Conservation (phyloP, 148 eudicot genomes). For the Rhododendron griersonianum region DNA sequence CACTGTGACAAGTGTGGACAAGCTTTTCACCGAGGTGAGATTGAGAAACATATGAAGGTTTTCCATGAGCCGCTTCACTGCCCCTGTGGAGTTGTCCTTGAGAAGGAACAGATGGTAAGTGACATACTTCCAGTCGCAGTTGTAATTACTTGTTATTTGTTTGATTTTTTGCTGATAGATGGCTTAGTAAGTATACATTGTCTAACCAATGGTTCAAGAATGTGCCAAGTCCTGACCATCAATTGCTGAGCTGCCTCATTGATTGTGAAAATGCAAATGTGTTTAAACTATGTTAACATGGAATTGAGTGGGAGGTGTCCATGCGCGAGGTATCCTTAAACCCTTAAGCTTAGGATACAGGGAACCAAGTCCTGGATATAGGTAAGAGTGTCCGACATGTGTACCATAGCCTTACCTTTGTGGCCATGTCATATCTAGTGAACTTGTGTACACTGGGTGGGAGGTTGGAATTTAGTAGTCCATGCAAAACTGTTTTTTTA, state of each 20-base stretch:
- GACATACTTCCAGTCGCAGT: neutral
- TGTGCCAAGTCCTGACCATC: neutral
- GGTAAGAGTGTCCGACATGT: neutral
- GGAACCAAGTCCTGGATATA: neutral
- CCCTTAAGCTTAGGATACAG: neutral
- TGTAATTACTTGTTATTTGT: neutral
- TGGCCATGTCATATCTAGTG: neutral
- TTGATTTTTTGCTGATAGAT: neutral
- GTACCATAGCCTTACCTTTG: neutral
- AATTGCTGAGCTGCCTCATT: neutral
- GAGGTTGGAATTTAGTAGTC: neutral
- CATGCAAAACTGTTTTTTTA: neutral
- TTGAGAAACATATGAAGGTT: conserved; percentile 83
- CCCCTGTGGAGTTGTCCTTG: conserved; percentile 77
- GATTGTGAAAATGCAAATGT: neutral
- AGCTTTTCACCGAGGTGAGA: conserved; percentile 74
- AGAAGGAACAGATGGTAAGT: conserved; percentile 85
- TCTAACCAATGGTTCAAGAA: neutral
- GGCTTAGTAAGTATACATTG: neutral
- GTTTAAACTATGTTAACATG: neutral
- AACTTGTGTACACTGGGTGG: neutral
- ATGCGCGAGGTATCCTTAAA: neutral
- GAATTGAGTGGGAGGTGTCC: neutral
- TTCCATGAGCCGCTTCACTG: conserved; percentile 84
- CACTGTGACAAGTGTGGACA: conserved; percentile 80